Evolutionary conservation across 495 filamentous ascomycete species (phyloP), one percentile per base, ranked within the genome.

Genomic region (Penicillium canescens): DNA sequence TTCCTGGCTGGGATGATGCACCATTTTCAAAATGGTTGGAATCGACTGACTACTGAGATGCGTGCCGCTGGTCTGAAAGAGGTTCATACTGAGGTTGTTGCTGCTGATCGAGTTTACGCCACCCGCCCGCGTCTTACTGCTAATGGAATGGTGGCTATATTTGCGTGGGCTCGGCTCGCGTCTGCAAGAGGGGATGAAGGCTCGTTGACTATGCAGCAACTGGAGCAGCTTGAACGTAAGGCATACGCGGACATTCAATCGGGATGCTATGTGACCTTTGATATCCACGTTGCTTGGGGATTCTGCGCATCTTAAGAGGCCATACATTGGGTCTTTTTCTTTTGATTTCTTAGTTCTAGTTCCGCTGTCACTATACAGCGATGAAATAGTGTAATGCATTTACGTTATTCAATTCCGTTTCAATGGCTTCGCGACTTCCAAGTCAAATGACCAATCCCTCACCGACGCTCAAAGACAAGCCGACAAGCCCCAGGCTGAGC

Each of bases 401-500:
- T 7, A 26, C 7, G 3, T 26, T 26, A 18, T 26, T 26, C 2
- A 5, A 4, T 26, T 26, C 7, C 24, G 24, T 26, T 4, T 26
- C 28, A 31, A 31, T 10, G 9, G 9, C 28, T 2, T 7, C 28
- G 9, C 8, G 7, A 31, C 3, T 8, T 8, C 9, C 5, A 10
- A 31, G 9, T 10, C 4, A 31, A 31, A 7, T 10, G 9, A 2
- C 6, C 28, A 31, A 31, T 9, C 7, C 7, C 28, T 31, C 28
- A 31, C 5, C 37, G 36, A 10, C 14, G 1, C 23, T 50, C 24
- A 34, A 57, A 57, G 4, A 57, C 39, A 8, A 57, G 21, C 2
- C 35, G 18, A 43, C 50, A 57, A n/a, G 28, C 21, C 14, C 68
- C 68, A 12, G 64, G 63, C n/a, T 53, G 51, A 1, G 66, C 59